Conservation (phyloP, 805 yeast species). For the Candida vaughaniae region DNA sequence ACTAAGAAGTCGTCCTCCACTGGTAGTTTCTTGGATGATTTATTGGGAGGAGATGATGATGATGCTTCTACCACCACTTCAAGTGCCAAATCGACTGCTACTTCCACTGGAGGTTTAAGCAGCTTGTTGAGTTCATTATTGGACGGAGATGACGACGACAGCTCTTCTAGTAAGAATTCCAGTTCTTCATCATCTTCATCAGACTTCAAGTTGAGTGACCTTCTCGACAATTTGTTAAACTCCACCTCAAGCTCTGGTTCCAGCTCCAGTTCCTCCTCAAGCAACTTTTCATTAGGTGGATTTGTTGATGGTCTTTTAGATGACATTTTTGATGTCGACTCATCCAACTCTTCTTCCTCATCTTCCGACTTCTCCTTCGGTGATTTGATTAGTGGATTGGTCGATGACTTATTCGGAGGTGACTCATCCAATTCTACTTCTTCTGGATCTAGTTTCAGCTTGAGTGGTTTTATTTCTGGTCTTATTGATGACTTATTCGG, state of each 20-base stretch:
- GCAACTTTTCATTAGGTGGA: conserved; percentile 14
- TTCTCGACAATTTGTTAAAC: conserved; percentile 16
- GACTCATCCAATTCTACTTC: conserved; percentile 3
- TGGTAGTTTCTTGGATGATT: conserved; percentile 10
- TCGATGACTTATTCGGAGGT: conserved; percentile 14
- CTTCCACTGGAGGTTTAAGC: conserved; percentile 9
- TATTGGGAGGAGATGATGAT: conserved; percentile 11
- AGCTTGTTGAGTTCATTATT: conserved; percentile 8
- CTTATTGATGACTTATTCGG: conserved; percentile 9
- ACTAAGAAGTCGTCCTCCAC: conserved; percentile 11
- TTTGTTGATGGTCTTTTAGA: conserved; percentile 15
- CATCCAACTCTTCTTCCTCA: conserved; percentile 8
- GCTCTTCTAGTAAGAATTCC: background rate
- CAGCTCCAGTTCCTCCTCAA: conserved; percentile 2
- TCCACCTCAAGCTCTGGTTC: conserved; percentile 5
- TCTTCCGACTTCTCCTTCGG: conserved; percentile 14
- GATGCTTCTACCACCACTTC: conserved; percentile 8
- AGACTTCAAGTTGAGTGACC: conserved; percentile 13
- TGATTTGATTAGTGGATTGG: conserved; percentile 9
- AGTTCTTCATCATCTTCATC: conserved; percentile 5
- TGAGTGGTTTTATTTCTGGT: conserved; percentile 1
- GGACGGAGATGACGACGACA: conserved; percentile 2
- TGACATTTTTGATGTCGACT: conserved; percentile 14
- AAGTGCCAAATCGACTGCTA: conserved; percentile 9
- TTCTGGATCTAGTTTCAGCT: conserved; percentile 5